Evolutionary conservation across 176 grass and related monocot species (phyloP), one percentile per base, ranked within the genome.

Genomic region (bread wheat (Triticum aestivum)): DNA sequence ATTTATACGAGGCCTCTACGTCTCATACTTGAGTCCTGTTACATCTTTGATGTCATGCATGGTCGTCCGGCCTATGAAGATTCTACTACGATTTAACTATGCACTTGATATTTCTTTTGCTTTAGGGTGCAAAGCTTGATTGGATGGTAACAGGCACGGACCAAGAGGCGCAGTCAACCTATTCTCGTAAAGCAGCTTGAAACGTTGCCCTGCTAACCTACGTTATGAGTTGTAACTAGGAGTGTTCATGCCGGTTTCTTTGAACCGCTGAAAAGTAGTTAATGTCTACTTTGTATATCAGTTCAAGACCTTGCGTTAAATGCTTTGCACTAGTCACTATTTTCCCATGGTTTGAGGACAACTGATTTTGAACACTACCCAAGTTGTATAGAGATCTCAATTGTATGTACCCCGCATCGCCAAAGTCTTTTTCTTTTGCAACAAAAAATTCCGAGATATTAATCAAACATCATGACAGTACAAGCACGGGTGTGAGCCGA

Each of bases 71-170:
- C 23, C 20, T 85, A 67, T 54, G 15, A 69, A 69, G 29, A 32
- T 30, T 6, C 42, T 82, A 17, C 29, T 49, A 17, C 23, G 4
- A 39, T 41, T 30, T 86, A 54, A 77, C 26, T 63, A 6, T 70
- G 17, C 7, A 12, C 38, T 82, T 86, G 4, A 8, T 41, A 15
- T 73, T 52, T 75, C 69, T 70, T 32, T 5, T 80, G 62, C 24
- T 87, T n/a, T 81, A 95, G 96, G 93, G 96, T 1, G 91, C 89
- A 15, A 93, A 87, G 86, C 88, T 98, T 45, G 89, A 92, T 72
- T 98, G 93, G 93, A 98, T 98, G 93, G 88, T 92, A 71, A 39
- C 74, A 49, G 79, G 76, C 52, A 71, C 89, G 33, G 89, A 93
- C 17, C 41, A 84, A 9, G 78, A 73, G 10, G 39, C 6, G 5